These are phyloP conservation scores for Uromyces viciae-fabae DNA, from an alignment of 1,284 basidiomycete genomes.

Conservation along the genomic window DNA sequence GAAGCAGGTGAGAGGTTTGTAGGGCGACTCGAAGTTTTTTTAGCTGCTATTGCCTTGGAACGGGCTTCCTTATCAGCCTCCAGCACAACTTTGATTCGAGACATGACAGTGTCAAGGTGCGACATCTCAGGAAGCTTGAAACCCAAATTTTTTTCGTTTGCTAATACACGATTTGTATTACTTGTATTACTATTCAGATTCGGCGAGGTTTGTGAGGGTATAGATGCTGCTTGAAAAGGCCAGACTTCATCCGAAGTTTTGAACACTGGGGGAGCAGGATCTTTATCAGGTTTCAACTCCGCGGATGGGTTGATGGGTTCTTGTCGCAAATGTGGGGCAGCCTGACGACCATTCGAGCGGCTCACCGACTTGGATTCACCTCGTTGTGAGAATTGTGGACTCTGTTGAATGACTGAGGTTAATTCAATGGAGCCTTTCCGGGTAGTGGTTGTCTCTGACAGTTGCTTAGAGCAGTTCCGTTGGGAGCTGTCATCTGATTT, in stretches of 20 bases:
- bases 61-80: conserved; percentile 44
- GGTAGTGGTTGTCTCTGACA: neutral
- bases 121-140: conserved; percentile 43
- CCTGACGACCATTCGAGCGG: conserved; percentile 16
- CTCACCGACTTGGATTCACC: neutral
- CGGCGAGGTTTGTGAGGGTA: conserved; percentile 1
- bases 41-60: conserved; percentile 10
- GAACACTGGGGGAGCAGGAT: neutral
- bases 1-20: neutral
- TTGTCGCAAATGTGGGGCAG: conserved; percentile 23
- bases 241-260: conserved; percentile 9
- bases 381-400: neutral
- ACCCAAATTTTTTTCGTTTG: conserved; percentile 26
- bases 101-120: conserved; percentile 44
- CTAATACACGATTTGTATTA: neutral
- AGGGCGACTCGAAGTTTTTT: neutral
- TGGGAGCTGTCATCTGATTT: conserved; percentile 1
- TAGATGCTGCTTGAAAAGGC: neutral
- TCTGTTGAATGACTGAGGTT: neutral
- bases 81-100: conserved; percentile 43
- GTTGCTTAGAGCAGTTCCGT: neutral
- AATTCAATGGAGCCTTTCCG: neutral
- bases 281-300: neutral
- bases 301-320: neutral
- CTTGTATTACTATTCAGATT: neutral